Evolutionary conservation across 192 early-diverging fungal genomes (phyloP).

Genomic region (Coemansia umbellata): DNA sequence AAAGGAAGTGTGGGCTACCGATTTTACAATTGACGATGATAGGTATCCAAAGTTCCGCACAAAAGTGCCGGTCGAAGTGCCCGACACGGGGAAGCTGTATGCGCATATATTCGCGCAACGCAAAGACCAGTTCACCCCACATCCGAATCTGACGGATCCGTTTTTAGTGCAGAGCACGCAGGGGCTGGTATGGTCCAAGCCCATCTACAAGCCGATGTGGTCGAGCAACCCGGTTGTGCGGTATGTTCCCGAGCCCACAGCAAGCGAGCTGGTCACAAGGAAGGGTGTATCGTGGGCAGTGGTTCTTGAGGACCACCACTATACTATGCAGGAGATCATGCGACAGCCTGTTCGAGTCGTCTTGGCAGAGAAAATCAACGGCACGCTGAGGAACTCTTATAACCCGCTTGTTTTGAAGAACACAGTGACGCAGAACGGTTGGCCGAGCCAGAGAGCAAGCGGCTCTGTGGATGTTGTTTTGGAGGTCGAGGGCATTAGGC

Average conservation of each 20-base stretch:
- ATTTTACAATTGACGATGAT: background rate
- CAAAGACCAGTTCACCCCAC: conserved; percentile 1
- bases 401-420: conserved; percentile 2
- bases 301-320: conserved; percentile 10
- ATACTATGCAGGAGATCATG: background rate
- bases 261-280: conserved; percentile 1
- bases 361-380: no score
- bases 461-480: conserved; percentile 6
- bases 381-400: background rate
- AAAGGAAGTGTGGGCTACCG: conserved; percentile 7
- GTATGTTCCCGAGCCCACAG: no score
- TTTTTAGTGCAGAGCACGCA: background rate
- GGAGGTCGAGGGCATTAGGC: conserved; percentile 11
- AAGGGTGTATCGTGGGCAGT: conserved; percentile 10
- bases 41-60: conserved; percentile 2
- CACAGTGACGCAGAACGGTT: background rate
- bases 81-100: background rate
- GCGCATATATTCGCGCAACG: conserved; percentile 9
- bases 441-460: background rate
- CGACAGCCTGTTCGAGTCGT: background rate
- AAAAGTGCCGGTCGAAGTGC: background rate
- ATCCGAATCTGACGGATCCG: conserved; percentile 10
- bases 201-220: background rate
- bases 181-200: conserved; percentile 1
- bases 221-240: background rate